Evolutionary conservation across 1,284 basidiomycete species (phyloP), one percentile per base, ranked within the genome.

Genomic region (Malassezia cuniculi): DNA sequence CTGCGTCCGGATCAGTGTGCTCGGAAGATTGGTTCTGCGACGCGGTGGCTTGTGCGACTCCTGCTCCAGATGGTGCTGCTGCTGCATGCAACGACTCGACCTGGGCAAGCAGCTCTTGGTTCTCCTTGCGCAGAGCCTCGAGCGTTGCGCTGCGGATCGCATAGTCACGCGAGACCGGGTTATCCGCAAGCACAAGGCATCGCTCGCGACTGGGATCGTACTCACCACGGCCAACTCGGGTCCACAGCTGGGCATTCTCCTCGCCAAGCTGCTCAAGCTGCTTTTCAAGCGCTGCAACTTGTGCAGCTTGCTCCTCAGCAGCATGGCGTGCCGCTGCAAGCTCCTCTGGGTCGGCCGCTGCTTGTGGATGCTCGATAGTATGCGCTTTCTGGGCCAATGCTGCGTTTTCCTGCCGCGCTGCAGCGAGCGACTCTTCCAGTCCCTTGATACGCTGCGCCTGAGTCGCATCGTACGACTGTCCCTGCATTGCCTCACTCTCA

Each of bases 91-190:
- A 20, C 7, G 30, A 33, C 24, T 57, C 52, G 22, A 65, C 34
- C 20, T 41, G 47, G 0, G 27, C n/a, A 5, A 52, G 45, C 0
- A 65, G 36, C 17, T 62, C 63, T 22, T 56, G 57, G 57, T 86
- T 87, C 69, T 87, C 85, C 31, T 70, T 71, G 63, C 75, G 78
- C 22, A 86, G 69, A 4, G 78, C 70, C 27, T 83, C 78, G 68
- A 86, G 71, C 7, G 73, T 77, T 11, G 72, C 75, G 47, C 77
- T 73, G 21, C 82, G 73, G 12, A 81, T 68, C 40, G 80, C 80
- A 7, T 75, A 74, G 76, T 82, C 82, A 41, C 75, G 70, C 48
- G 77, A 74, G 18, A 79, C 79, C 0, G 84, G 85, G 51, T 85
- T 86, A 31, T 81, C 77, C 8, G 68, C 70, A 43, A 87, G 68